phyloP scores from a whole-genome alignment of 176 grass and related monocot species.

The Triticum turgidum region DNA sequence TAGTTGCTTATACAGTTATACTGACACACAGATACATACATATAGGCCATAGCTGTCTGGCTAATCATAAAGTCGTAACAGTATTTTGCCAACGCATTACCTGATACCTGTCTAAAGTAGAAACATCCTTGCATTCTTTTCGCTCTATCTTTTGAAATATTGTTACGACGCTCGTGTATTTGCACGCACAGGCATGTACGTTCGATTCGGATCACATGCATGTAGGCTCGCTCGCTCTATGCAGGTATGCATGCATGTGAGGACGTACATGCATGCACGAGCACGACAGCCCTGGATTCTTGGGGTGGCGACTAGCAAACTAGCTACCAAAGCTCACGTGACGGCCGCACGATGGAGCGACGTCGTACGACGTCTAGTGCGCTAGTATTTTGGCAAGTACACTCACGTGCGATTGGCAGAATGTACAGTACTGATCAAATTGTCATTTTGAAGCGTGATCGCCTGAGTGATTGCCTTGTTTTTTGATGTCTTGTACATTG shows the following conservation, averaged over 20 bases:
- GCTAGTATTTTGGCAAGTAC: constrained; percentile 34
- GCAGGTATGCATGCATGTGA: too few relatives aligned
- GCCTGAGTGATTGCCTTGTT: background rate
- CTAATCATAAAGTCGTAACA: background rate
- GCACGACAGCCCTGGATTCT: constrained; percentile 38
- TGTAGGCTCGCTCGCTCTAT: background rate
- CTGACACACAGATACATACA: too few relatives aligned
- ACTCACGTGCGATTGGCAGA: constrained; percentile 55
- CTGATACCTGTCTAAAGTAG: constrained; percentile 9
- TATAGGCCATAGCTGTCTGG: too few relatives aligned
- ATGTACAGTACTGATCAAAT: background rate
- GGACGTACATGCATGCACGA: background rate
- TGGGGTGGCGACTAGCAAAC: background rate
- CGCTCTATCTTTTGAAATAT: background rate
- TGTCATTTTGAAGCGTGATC: background rate
- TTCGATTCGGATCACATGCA: background rate
- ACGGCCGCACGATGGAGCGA: background rate
- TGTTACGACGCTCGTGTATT: background rate
- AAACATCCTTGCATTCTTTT: background rate
- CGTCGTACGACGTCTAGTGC: background rate
- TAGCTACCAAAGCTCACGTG: constrained; percentile 62
- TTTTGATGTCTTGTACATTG: too few relatives aligned
- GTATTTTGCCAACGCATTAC: constrained; percentile 2
- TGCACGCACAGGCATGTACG: background rate
- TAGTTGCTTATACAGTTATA: too few relatives aligned